phyloP scores from a whole-genome alignment of 2,329 filamentous ascomycete species.

The Colletotrichum salicis region DNA sequence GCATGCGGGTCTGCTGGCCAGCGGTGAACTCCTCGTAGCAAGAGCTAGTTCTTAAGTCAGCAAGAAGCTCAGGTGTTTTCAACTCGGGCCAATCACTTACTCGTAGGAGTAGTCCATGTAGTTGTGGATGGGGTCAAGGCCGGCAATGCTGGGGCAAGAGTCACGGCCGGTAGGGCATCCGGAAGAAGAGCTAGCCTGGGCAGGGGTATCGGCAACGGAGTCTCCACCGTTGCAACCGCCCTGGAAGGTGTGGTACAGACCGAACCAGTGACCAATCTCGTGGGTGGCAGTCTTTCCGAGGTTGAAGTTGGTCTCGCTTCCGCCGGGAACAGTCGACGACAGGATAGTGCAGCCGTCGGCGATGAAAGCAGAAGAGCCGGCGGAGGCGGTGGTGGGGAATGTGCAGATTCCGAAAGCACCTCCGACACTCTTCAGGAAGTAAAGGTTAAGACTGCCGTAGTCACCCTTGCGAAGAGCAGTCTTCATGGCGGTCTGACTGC shows the following conservation, averaged over 20 bases:
- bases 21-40: conserved; percentile 59
- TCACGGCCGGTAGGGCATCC: conserved; percentile 35
- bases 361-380: conserved; percentile 47
- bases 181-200: conserved; percentile 45
- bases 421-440: conserved; percentile 53
- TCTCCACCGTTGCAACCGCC: conserved; percentile 53
- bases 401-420: conserved; percentile 57
- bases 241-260: conserved; percentile 60
- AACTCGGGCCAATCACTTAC: conserved; percentile 39
- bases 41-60: conserved; percentile 44
- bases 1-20: conserved; percentile 54
- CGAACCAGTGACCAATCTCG: conserved; percentile 61
- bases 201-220: conserved; percentile 53
- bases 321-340: conserved; percentile 50
- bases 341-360: conserved; percentile 54
- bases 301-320: conserved; percentile 47
- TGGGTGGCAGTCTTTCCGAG: conserved; percentile 48
- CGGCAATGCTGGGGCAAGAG: conserved; percentile 37
- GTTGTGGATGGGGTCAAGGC: conserved; percentile 39
- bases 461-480: conserved; percentile 55
- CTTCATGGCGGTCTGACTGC: conserved; percentile 56
- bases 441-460: conserved; percentile 56
- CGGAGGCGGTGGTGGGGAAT: conserved; percentile 51
- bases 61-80: not conserved
- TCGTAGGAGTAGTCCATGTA: conserved; percentile 44